Base-by-base conservation (phyloP, 176 grass and related monocot genomes). In the Panicum miliaceum region DNA sequence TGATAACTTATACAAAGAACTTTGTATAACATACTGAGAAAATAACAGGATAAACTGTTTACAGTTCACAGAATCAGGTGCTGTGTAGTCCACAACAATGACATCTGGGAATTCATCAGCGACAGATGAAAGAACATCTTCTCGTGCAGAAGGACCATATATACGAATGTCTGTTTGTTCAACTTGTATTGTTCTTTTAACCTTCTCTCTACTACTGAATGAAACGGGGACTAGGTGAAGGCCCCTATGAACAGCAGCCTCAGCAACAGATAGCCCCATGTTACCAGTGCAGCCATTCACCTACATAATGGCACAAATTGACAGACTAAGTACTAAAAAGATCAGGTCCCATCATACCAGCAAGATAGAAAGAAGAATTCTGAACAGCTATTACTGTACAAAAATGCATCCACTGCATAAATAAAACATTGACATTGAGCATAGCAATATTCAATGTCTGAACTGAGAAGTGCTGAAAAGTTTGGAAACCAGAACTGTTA, bases 261-360 rank as follows among this genome's bases (percentile, higher is more conserved):
- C 87, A 23, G 93, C 93, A 70, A 94, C 91, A 79, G 85, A 82
- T 81, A 70, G 27, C 38, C 91, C 96, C 91, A 92, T 98, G 54
- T 98, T 98, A 43, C 96, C 93, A 70, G 77, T 94, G 85, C 96
- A 95, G 41, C 93, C 91, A 89, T 95, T 98, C 51, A 98, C 96
- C 93, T 98, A 85, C 66, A 89, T 12, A 51, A 75, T 68, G 54
- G 50, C 79, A 60, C 18, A 80, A 81, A 76, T 34, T 7, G 59
- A 80, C 81, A 81, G 14, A 69, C 12, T 53, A 34, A 81, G 73
- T 69, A 70, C 9, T 19, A 42, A 25, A 73, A 75, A 54, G 18
- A 61, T 61, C 3, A 61, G 32, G 62, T 32, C 5, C 12, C 22
- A 27, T 71, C 45, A 48, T 65, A 46, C n/a, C 37, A 23, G 61